Evolutionary conservation across 768 basidiomycete genomes (phyloP), one percentile per base, ranked within the genome.

Genomic region (Lactifluus piperatus): DNA sequence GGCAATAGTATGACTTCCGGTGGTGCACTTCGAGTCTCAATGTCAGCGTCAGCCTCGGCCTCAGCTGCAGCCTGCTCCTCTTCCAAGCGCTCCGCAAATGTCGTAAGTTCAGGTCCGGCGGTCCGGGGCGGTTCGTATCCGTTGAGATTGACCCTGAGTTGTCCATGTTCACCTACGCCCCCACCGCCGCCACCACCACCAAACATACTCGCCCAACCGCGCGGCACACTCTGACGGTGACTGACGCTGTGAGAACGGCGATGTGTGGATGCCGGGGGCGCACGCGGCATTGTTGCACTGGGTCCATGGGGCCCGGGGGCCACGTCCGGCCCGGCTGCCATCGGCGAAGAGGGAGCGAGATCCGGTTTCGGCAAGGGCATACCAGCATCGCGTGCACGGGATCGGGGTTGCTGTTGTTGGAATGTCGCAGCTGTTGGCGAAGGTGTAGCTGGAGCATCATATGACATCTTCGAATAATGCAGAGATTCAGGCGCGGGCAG

Each of bases 161-260:
- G 56, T 64, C 70, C 61, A 37, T 65, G 51, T 47, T 65, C 58
- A 57, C 52, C 34, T 51, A 48, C 58, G 24, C 58, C 65, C 29
- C 53, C 54, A 0, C 43, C 48, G 5, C 27, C 46, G 51, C 53
- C 46, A 29, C 67, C 67, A 14, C 84, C 83, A 68, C 84, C 83
- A 69, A 86, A 83, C 74, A 85, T 77, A 10, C 79, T 80, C 26
- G 79, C 76, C 80, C 83, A 81, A 2, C 81, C 79, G 45, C 81
- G 76, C 20, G 78, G 65, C 3, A 71, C 72, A 2, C 68, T 72
- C 11, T 88, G 90, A 20, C 88, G 73, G 68, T 91, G 87, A 65
- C 85, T 88, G 71, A 93, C 77, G 67, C 88, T 89, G 69, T 92
- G 91, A 61, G 88, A 91, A 54, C 90, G 77, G 53, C 85, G 78